A percentile compares a stretch with the other conserved stretches of the same genome.
These are phyloP conservation scores for Bipolaris sorokiniana DNA, from an alignment of 2,329 filamentous ascomycete species.

Conservation along the genomic window DNA sequence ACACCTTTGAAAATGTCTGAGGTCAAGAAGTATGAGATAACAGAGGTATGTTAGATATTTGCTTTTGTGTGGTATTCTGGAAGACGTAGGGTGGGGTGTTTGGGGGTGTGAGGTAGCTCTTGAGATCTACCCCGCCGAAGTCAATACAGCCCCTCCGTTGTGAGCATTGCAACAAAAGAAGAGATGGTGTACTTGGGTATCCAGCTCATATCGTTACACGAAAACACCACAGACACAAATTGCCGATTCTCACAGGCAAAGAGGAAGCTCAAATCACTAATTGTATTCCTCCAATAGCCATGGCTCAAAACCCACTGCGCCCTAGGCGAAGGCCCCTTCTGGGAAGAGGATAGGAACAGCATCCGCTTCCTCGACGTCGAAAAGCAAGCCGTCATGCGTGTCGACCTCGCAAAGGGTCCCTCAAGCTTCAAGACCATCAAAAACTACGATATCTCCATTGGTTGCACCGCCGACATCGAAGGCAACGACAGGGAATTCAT, in stretches of 20 bases:
- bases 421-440: constrained; percentile 61
- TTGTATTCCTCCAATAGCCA: constrained; percentile 41
- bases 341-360: constrained; percentile 67
- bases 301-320: constrained; percentile 68
- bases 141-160: constrained; percentile 20
- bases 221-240: not conserved
- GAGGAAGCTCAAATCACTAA: constrained; percentile 14
- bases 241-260: too few species aligned
- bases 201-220: not conserved
- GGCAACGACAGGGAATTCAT: constrained; percentile 72
- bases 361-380: constrained; percentile 86
- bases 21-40: constrained; percentile 46
- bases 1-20: constrained; percentile 30
- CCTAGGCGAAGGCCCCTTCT: constrained; percentile 77
- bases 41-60: constrained; percentile 39
- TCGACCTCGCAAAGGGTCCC: constrained; percentile 69
- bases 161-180: constrained; percentile 4
- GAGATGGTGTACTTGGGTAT: not conserved
- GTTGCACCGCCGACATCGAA: constrained; percentile 75
- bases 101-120: constrained; percentile 34
- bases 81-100: constrained; percentile 5
- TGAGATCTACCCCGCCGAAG: constrained; percentile 27
- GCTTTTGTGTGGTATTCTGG: not conserved
- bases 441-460: constrained; percentile 64
- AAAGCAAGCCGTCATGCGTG: constrained; percentile 73